phyloP scores from a whole-genome alignment of 768 basidiomycete genomes.

The Dentipellis sp. region DNA sequence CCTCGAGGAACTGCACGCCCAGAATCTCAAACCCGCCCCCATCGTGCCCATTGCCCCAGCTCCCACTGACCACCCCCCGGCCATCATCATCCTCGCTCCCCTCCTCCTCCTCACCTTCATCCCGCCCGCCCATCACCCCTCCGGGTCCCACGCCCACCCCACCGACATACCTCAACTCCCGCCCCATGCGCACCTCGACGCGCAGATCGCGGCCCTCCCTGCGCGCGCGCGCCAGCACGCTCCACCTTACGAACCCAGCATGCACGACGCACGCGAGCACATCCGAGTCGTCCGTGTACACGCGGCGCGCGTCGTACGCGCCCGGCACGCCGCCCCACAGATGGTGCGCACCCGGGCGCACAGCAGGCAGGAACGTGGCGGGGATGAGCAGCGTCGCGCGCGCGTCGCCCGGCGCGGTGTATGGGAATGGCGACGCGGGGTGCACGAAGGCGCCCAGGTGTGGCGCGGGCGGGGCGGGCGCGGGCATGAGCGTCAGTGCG shows the following conservation, averaged over 20 bases:
- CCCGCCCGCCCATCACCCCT: too few relatives aligned
- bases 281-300: slow-evolving; percentile 77
- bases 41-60: slow-evolving; percentile 75
- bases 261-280: slow-evolving; percentile 62
- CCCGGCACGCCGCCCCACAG: slow-evolving; percentile 55
- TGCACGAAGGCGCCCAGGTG: slow-evolving; percentile 51
- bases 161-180: slow-evolving; percentile 7
- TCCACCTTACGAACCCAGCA: slow-evolving; percentile 43
- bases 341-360: slow-evolving; percentile 43
- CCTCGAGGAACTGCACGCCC: slow-evolving; percentile 53
- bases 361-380: slow-evolving; percentile 43
- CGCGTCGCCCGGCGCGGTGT: slow-evolving; percentile 17
- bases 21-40: slow-evolving; percentile 70
- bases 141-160: slow-evolving; percentile 22
- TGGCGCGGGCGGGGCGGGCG: slow-evolving; percentile 13
- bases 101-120: slow-evolving; percentile 20
- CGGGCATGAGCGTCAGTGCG: slow-evolving; percentile 12
- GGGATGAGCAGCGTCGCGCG: slow-evolving; percentile 51
- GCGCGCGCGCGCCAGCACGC: slow-evolving; percentile 28
- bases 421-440: slow-evolving; percentile 52
- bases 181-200: slow-evolving; percentile 32
- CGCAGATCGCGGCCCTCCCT: slow-evolving; percentile 29
- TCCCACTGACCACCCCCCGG: slow-evolving; percentile 50
- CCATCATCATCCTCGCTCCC: slow-evolving; percentile 44
- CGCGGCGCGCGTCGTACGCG: slow-evolving; percentile 29